Percentiles rank a stretch among this genome's conserved stretches.
Conservation (phyloP, 1,284 basidiomycete genomes). For the Trametes hirsuta region DNA sequence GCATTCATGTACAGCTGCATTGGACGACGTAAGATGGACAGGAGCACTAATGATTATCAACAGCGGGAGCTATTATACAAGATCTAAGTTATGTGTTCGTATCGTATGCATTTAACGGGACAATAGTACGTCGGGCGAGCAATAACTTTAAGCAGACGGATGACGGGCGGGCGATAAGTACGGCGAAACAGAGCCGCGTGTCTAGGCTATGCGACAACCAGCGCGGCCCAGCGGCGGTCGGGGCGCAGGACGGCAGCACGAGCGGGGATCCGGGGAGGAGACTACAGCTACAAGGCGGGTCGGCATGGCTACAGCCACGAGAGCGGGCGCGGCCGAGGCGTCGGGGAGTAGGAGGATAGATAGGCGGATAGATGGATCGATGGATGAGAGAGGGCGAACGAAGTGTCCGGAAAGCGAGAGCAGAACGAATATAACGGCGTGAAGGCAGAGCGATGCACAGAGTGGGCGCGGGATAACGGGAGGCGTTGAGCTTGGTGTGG, state of each 20-base stretch:
- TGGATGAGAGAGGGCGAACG: neutral
- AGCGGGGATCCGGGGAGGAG: neutral
- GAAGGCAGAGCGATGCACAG: neutral
- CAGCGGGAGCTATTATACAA: neutral
- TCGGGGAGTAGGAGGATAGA: neutral
- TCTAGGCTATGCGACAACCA: neutral
- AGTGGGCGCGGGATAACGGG: neutral
- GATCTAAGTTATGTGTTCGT: no score
- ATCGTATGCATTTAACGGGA: neutral
- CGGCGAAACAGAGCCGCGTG: neutral
- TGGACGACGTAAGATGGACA: neutral
- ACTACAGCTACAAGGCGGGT: conserved; percentile 24
- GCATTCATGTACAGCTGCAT: neutral
- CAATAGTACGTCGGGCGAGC: neutral
- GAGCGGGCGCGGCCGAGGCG: conserved; percentile 2
- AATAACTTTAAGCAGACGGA: no score
- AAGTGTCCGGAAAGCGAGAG: conserved; percentile 5
- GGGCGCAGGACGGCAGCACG: neutral
- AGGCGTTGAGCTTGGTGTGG: neutral
- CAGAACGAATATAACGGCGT: conserved; percentile 3
- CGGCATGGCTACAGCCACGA: conserved; percentile 15
- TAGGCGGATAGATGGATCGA: neutral
- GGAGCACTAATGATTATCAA: conserved; percentile 4
- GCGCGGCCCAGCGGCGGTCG: neutral
- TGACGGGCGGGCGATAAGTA: no score